These are phyloP conservation scores for Penicillium sp. DNA, from an alignment of 2,329 filamentous ascomycete species.

Conservation along the genomic window DNA sequence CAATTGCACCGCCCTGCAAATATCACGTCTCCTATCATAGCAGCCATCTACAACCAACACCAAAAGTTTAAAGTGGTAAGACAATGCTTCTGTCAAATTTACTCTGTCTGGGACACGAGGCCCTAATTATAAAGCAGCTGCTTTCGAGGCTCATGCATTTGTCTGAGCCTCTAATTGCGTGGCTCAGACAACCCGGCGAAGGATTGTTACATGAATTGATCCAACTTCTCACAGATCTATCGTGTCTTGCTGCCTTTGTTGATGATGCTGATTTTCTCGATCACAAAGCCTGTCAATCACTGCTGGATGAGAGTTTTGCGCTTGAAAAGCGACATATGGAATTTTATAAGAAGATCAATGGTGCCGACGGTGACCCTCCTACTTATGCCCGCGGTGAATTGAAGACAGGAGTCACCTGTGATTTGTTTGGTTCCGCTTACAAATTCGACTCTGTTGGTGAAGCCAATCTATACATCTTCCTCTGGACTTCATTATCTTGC, in stretches of 20 bases:
- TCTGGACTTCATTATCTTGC: not conserved
- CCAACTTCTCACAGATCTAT: not conserved
- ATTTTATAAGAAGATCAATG: not conserved
- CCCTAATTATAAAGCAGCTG: not conserved
- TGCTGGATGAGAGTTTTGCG: not conserved
- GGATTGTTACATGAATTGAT: not conserved
- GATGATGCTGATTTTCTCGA: not conserved
- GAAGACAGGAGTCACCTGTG: not conserved
- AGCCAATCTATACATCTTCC: not conserved
- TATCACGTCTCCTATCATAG: not conserved
- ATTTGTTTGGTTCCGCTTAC: constrained; percentile 5
- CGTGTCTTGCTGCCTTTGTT: not conserved
- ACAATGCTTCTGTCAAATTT: too few relatives aligned
- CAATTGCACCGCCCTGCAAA: not conserved
- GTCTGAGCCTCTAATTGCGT: not conserved
- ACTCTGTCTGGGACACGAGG: too few relatives aligned
- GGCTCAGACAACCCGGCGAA: not conserved
- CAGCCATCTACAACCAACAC: not conserved
- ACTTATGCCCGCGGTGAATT: not conserved
- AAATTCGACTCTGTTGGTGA: constrained; percentile 3
- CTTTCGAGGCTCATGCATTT: not conserved
- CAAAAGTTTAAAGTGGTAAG: not conserved
- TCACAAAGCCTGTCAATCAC: not conserved
- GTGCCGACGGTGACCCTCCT: not conserved
- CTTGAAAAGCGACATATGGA: not conserved